Percentiles rank a stretch among this genome's conserved stretches.
These are phyloP conservation scores for Cydonia oblonga DNA, from an alignment of 331 rosid genomes.

Conservation along the genomic window DNA sequence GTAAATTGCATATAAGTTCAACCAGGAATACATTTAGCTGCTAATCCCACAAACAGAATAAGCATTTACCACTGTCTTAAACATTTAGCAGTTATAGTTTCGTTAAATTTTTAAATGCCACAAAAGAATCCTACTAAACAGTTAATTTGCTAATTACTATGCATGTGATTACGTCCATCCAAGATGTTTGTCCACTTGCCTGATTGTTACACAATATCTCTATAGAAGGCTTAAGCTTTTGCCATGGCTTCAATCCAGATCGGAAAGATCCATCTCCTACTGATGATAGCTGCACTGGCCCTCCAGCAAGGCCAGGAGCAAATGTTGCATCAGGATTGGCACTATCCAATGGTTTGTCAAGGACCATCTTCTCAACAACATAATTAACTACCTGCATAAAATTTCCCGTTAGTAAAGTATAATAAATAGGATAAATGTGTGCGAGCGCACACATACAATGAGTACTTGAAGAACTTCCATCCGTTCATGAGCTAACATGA, in stretches of 20 bases:
- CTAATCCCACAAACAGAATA: neutral
- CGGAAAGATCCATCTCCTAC: conserved; percentile 78
- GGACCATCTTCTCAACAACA: conserved; percentile 87
- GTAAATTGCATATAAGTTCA: neutral
- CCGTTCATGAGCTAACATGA: neutral
- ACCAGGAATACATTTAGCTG: neutral
- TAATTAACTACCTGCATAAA: conserved; percentile 72
- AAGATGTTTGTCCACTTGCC: conserved; percentile 41
- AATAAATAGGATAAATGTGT: no score
- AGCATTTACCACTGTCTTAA: neutral
- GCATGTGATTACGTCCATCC: neutral
- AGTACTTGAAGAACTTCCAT: neutral
- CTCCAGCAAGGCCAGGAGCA: conserved; percentile 56
- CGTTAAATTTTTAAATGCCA: neutral
- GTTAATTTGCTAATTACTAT: neutral
- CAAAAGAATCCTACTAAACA: neutral
- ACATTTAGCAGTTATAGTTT: neutral
- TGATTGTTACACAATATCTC: conserved; percentile 93
- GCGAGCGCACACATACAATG: no score
- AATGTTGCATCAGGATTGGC: conserved; percentile 49
- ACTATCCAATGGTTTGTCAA: conserved; percentile 74
- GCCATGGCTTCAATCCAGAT: conserved; percentile 79
- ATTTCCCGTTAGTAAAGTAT: no score
- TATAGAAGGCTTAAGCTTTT: conserved; percentile 75
- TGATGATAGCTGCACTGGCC: conserved; percentile 36